Percentiles rank a stretch among this genome's conserved stretches.
These are phyloP conservation scores for Gaeumannomyces tritici DNA, from an alignment of 2,329 filamentous ascomycete species.

Conservation along the genomic window DNA sequence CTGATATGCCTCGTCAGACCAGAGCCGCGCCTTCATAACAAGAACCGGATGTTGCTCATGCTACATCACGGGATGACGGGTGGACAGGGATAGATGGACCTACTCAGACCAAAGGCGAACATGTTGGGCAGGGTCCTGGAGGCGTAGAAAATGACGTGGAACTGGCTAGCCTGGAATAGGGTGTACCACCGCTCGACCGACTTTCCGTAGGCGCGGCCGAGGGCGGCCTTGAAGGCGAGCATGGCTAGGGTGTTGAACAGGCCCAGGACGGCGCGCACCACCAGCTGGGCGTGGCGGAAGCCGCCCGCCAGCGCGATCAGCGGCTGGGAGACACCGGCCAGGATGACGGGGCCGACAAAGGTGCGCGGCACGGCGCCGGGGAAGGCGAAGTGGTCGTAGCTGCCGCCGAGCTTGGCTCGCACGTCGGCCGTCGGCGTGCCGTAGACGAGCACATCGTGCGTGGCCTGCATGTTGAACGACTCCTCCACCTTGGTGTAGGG, in stretches of 20 bases:
- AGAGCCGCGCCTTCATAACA: too few relatives aligned
- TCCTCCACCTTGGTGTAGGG: conserved; percentile 98
- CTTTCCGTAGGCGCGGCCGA: conserved; percentile 59
- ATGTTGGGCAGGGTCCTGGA: conserved; percentile 90
- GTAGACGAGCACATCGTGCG: conserved; percentile 79
- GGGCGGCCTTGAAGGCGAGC: conserved; percentile 51
- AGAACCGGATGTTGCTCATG: too few relatives aligned
- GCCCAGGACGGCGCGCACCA: conserved; percentile 70
- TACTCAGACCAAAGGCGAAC: conserved; percentile 85
- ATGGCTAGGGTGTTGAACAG: conserved; percentile 64
- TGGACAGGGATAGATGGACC: conserved; percentile 22
- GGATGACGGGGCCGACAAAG: conserved; percentile 70
- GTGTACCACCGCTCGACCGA: conserved; percentile 70
- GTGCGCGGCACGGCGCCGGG: conserved; percentile 86
- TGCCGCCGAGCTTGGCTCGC: conserved; percentile 40
- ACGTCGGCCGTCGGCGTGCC: conserved; percentile 57
- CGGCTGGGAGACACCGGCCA: conserved; percentile 65
- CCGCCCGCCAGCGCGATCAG: conserved; percentile 43
- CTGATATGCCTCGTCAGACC: conserved; percentile 24
- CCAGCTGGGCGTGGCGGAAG: conserved; percentile 45
- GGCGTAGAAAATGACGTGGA: conserved; percentile 88
- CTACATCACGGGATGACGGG: too few relatives aligned
- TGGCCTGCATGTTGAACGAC: conserved; percentile 93
- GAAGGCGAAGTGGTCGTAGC: conserved; percentile 87
- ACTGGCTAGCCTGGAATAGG: conserved; percentile 71